A percentile compares a stretch with the other conserved stretches of the same genome.
phyloP scores from a whole-genome alignment of 1,284 basidiomycete genomes.

The Cutaneotrichosporon cyanovorans region DNA sequence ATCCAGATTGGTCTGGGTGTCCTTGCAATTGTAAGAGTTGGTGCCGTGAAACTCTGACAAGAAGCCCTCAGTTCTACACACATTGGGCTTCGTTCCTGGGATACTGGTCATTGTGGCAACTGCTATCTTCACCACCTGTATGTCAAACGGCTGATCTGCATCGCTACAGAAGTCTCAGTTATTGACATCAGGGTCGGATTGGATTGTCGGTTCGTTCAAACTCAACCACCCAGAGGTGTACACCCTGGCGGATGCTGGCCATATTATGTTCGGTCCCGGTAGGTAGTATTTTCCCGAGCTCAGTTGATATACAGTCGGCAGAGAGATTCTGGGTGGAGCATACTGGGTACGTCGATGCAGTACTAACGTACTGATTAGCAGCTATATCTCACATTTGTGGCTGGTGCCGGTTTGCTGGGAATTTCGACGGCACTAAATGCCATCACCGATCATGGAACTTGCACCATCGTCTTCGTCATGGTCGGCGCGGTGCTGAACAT shows the following conservation, averaged over 20 bases:
- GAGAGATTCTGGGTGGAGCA: conserved; percentile 29
- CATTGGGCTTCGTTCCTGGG: conserved; percentile 47
- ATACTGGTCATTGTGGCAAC: conserved; percentile 48
- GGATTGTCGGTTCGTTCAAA: conserved; percentile 17
- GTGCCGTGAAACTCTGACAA: no score
- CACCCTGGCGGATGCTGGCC: conserved; percentile 24
- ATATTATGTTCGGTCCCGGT: conserved; percentile 10
- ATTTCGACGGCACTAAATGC: conserved; percentile 37
- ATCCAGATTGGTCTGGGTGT: conserved; percentile 39
- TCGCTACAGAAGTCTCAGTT: conserved; percentile 11
- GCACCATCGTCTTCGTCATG: conserved; percentile 28
- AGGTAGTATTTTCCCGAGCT: conserved; percentile 1
- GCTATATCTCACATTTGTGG: conserved; percentile 11
- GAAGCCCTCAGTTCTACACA: conserved; percentile 24
- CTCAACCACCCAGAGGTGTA: conserved; percentile 15
- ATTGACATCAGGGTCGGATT: conserved; percentile 22
- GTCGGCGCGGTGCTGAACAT: conserved; percentile 18
- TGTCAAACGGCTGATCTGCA: not conserved
- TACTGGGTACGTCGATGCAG: conserved; percentile 20
- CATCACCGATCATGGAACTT: conserved; percentile 23
- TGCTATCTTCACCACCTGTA: conserved; percentile 35
- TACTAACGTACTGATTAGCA: not conserved
- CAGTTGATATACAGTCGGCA: conserved; percentile 20
- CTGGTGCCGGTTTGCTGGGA: conserved; percentile 22
- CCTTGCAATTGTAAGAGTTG: conserved; percentile 23